Evolutionary conservation across 2,329 filamentous ascomycete genomes (phyloP).

Genomic region (Curvularia sp.): DNA sequence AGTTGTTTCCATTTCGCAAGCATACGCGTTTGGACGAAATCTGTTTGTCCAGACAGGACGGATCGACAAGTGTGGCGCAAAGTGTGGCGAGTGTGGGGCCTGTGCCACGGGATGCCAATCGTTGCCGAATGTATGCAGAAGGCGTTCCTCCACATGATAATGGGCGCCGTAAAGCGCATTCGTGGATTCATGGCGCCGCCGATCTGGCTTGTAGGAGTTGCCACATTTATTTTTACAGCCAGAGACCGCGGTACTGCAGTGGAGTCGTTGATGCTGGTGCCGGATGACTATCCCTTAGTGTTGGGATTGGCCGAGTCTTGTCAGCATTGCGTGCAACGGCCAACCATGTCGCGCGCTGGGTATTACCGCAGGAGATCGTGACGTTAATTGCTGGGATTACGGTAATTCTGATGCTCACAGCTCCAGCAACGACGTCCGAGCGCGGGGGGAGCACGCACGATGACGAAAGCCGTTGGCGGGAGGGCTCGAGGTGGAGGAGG

Average conservation of each 20-base stretch:
- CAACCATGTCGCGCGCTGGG: constrained; percentile 7
- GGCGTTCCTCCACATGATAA: constrained; percentile 39
- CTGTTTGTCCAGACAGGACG: constrained; percentile 8
- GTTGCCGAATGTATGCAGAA: constrained; percentile 19
- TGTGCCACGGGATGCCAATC: constrained; percentile 34
- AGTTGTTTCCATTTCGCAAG: constrained; percentile 22
- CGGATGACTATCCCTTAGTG: constrained; percentile 23
- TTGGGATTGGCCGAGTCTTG: constrained; percentile 22
- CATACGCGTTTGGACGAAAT: constrained; percentile 32
- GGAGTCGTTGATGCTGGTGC: constrained; percentile 24
- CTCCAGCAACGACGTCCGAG: constrained; percentile 27
- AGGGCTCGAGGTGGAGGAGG: constrained; percentile 17
- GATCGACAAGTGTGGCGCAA: constrained; percentile 15
- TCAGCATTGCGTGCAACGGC: constrained; percentile 18
- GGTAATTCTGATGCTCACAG: constrained; percentile 5
- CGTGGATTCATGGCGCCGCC: constrained; percentile 28
- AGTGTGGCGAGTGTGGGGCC: constrained; percentile 18
- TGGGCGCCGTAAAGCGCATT: constrained; percentile 28
- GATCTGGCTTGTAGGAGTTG: constrained; percentile 29
- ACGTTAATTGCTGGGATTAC: constrained; percentile 6
- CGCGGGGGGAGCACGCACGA: constrained; percentile 12
- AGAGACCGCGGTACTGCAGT: constrained; percentile 21
- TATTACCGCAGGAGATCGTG: constrained; percentile 15
- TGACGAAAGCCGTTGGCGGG: constrained; percentile 32
- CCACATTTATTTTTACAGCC: constrained; percentile 46